Percentiles rank a stretch among this genome's conserved stretches.
Conservation (phyloP, 352 stramenopile species). For the Phytophthora citrophthora region DNA sequence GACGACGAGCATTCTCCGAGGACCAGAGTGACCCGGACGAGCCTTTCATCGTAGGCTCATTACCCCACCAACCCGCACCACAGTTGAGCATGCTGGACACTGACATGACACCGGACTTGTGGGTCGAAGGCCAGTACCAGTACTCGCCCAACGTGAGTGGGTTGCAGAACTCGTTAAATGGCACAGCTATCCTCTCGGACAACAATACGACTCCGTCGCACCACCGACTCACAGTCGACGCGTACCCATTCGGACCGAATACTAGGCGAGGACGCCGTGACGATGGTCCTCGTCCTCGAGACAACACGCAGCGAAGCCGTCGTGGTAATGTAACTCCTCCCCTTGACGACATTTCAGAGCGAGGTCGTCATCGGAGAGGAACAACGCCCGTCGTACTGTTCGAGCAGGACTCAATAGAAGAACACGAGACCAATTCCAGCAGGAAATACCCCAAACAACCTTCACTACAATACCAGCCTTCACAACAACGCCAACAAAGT, state of each 20-base stretch:
- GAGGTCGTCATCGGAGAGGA: slow-evolving; percentile 22
- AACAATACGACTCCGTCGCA: slow-evolving; percentile 36
- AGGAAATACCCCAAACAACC: slow-evolving; percentile 11
- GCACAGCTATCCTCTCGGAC: slow-evolving; percentile 48
- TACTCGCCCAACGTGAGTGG: slow-evolving; percentile 42
- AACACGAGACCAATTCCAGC: slow-evolving; percentile 32
- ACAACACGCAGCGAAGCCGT: not conserved
- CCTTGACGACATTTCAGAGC: slow-evolving; percentile 35
- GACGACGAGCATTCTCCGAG: slow-evolving; percentile 24
- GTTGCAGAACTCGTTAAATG: slow-evolving; percentile 34
- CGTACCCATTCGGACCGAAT: slow-evolving; percentile 24
- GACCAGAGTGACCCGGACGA: slow-evolving; percentile 24
- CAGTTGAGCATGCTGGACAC: slow-evolving; percentile 38
- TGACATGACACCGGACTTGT: slow-evolving; percentile 40
- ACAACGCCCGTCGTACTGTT: slow-evolving; percentile 45
- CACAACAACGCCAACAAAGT: slow-evolving; percentile 10
- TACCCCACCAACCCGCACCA: slow-evolving; percentile 29
- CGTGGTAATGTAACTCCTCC: not conserved
- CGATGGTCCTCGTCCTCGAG: not conserved
- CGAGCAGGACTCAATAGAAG: slow-evolving; percentile 31
- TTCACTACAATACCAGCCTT: slow-evolving; percentile 4
- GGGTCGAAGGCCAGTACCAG: slow-evolving; percentile 38
- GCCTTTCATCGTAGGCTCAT: slow-evolving; percentile 35
- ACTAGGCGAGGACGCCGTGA: slow-evolving; percentile 17
- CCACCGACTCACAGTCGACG: slow-evolving; percentile 41